Conservation (phyloP, 441 rosid species). For the Mallotus repandus region DNA sequence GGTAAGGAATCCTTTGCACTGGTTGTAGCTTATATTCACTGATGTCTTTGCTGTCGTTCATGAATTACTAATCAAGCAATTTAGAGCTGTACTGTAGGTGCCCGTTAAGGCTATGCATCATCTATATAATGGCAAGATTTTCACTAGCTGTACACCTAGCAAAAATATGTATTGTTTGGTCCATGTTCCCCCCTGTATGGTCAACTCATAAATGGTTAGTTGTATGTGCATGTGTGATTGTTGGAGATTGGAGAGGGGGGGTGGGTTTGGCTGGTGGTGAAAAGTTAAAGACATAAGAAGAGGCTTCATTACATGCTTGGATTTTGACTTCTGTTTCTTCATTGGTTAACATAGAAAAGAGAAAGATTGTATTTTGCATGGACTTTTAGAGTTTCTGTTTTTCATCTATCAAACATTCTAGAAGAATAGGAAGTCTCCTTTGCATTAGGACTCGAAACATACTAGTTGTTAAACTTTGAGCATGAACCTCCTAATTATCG, state of each 20-base stretch:
- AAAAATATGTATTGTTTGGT: not conserved
- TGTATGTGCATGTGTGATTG: too few relatives aligned
- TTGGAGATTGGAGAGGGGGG: too few relatives aligned
- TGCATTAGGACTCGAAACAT: not conserved
- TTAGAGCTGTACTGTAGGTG: not conserved
- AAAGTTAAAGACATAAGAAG: too few relatives aligned
- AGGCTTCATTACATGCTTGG: too few relatives aligned
- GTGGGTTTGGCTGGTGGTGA: too few relatives aligned
- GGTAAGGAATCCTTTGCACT: slow-evolving; percentile 37
- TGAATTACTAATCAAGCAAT: not conserved
- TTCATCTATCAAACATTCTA: not conserved
- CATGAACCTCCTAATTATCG: not conserved
- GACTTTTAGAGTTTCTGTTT: not conserved
- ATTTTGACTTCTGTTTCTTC: too few relatives aligned
- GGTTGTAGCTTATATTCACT: not conserved
- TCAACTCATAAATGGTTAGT: not conserved
- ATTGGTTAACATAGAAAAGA: too few relatives aligned
- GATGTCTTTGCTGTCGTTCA: not conserved
- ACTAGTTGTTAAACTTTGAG: not conserved
- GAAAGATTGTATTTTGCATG: too few relatives aligned
- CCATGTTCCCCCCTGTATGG: not conserved
- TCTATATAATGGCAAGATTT: not conserved
- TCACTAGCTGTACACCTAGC: not conserved
- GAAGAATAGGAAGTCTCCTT: not conserved
- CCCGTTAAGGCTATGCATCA: not conserved